A percentile compares a stretch with the other conserved stretches of the same genome.
phyloP scores from a whole-genome alignment of 2,329 filamentous ascomycete genomes.

The Fusarium sp. region DNA sequence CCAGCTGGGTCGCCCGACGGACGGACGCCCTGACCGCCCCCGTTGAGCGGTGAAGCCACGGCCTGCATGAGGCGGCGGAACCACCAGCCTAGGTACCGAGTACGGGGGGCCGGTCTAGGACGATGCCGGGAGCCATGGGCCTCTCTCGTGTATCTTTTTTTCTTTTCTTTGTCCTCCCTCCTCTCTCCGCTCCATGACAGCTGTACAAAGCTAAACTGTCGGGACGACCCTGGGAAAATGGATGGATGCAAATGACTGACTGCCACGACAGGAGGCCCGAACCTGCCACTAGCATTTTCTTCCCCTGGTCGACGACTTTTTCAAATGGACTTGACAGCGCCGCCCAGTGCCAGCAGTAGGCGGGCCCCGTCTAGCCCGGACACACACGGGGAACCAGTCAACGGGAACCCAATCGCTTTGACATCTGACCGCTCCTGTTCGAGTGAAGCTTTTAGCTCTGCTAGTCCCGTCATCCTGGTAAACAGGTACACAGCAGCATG shows the following conservation, averaged over 20 bases:
- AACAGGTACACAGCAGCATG: neutral
- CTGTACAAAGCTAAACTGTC: neutral
- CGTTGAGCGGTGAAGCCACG: constrained; percentile 38
- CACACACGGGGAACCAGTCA: neutral
- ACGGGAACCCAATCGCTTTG: neutral
- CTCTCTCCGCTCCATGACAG: neutral
- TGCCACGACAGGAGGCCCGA: constrained; percentile 23
- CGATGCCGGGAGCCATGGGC: constrained; percentile 7
- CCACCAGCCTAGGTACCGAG: neutral
- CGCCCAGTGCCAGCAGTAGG: neutral
- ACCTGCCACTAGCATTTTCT: neutral
- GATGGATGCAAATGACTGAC: constrained; percentile 21
- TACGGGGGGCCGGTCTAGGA: neutral
- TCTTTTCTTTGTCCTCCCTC: neutral
- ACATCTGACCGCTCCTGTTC: constrained; percentile 2
- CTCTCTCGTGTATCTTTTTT: neutral
- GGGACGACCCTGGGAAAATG: neutral
- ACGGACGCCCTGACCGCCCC: constrained; percentile 33
- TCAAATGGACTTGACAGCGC: constrained; percentile 32
- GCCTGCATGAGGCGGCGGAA: neutral
- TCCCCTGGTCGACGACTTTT: neutral
- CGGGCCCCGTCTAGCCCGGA: neutral
- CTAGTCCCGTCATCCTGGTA: neutral
- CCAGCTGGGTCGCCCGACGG: constrained; percentile 33
- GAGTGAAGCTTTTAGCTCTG: neutral